Percentiles rank a stretch among this genome's conserved stretches.
Conservation (phyloP, 78 protist species). For the Blattamonas nauphoetae region DNA sequence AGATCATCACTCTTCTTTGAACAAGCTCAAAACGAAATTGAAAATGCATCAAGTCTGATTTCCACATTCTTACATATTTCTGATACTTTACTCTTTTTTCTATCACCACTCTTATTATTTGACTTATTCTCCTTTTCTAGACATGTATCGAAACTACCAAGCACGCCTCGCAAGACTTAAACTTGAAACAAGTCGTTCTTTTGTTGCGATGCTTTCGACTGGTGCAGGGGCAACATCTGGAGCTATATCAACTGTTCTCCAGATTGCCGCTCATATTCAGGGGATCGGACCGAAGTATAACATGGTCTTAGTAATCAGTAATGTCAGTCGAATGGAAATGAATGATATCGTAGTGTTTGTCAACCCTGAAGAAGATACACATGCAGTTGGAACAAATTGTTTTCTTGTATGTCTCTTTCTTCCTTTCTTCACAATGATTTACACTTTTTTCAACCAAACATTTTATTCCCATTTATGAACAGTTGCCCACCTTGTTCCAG, state of each 20-base stretch:
- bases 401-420: too few species aligned
- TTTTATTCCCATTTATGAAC: too few species aligned
- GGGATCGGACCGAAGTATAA: background rate
- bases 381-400: too few species aligned
- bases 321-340: too few species aligned
- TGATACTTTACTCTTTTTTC: background rate
- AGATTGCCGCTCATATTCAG: background rate
- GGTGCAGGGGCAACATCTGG: background rate
- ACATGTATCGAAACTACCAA: background rate
- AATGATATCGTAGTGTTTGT: too few species aligned
- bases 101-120: background rate
- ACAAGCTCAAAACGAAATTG: background rate
- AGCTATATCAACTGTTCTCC: background rate
- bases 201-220: background rate
- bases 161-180: background rate
- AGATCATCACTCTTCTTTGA: background rate
- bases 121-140: background rate
- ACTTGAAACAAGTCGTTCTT: background rate
- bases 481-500: background rate
- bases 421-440: too few species aligned
- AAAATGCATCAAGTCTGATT: background rate
- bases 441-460: too few species aligned
- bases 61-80: background rate
- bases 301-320: background rate
- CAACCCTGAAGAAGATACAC: too few species aligned